A percentile compares a stretch with the other conserved stretches of the same genome.
These are phyloP conservation scores for Agrocybe chaxingu DNA, from an alignment of 768 basidiomycete species.

Conservation along the genomic window DNA sequence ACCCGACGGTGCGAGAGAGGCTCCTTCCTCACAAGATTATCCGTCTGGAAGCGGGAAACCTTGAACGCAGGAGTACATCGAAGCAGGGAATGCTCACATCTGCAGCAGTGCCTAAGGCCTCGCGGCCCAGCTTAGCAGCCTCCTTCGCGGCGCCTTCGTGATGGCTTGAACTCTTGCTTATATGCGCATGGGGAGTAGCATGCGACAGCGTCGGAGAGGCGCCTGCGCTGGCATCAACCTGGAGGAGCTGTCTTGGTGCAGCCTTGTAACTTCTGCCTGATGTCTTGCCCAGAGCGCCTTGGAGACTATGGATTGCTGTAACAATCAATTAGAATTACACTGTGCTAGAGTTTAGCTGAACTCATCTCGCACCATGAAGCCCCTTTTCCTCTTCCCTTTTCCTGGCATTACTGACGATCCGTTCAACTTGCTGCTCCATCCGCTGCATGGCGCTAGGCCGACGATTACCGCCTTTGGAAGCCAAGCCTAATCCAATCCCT, in stretches of 20 bases:
- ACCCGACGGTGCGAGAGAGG: conserved; percentile 79
- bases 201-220: conserved; percentile 43
- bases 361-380: conserved; percentile 40
- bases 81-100: conserved; percentile 36
- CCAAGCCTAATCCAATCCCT: conserved; percentile 81
- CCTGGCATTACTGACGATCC: conserved; percentile 90
- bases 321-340: not conserved
- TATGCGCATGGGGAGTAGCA: conserved; percentile 46
- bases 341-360: not conserved
- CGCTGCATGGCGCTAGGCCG: conserved; percentile 86
- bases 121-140: conserved; percentile 71
- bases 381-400: conserved; percentile 85
- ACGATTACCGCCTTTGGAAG: conserved; percentile 63
- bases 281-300: conserved; percentile 94
- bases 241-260: conserved; percentile 93
- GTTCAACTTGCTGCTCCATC: conserved; percentile 94
- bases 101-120: conserved; percentile 61
- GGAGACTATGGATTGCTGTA: conserved; percentile 68
- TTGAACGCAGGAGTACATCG: not conserved
- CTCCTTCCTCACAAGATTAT: conserved; percentile 60
- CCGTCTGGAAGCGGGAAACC: conserved; percentile 37
- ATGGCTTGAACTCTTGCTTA: conserved; percentile 46
- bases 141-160: conserved; percentile 64
- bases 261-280: conserved; percentile 92
- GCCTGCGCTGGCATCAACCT: conserved; percentile 62